These are phyloP conservation scores for Linderniella brevidens DNA, from an alignment of 257 asterid genomes.

Conservation along the genomic window DNA sequence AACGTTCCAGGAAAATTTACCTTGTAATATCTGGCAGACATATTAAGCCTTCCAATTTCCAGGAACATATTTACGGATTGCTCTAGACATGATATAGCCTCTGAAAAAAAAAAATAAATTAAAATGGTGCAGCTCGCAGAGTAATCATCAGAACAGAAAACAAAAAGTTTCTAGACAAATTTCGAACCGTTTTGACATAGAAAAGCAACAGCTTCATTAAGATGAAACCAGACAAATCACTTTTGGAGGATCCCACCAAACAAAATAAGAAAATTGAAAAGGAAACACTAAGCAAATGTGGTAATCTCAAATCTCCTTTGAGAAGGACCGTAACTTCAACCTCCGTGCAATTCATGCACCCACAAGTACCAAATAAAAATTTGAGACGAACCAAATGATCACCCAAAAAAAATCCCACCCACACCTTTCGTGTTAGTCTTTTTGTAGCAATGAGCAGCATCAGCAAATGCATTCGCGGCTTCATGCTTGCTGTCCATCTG, in stretches of 20 bases:
- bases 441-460: constrained; percentile 89
- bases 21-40: constrained; percentile 92
- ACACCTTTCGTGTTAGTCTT: constrained; percentile 51
- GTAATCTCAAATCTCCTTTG: constrained; percentile 3
- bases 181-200: constrained; percentile 1
- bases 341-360: constrained; percentile 2
- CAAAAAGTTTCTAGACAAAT: too few relatives aligned
- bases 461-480: constrained; percentile 79
- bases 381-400: too few relatives aligned
- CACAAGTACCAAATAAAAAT: too few relatives aligned
- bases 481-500: constrained; percentile 96
- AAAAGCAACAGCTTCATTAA: background rate
- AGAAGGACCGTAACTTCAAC: background rate
- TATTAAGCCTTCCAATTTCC: constrained; percentile 82
- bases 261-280: too few relatives aligned
- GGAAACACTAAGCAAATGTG: background rate
- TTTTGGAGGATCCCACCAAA: too few relatives aligned
- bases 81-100: constrained; percentile 65
- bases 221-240: background rate
- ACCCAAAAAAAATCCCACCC: constrained; percentile 3
- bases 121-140: too few relatives aligned
- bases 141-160: too few relatives aligned
- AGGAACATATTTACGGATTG: constrained; percentile 58
- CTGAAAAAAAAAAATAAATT: constrained; percentile 38
- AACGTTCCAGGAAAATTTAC: constrained; percentile 17